Evolutionary conservation across 495 filamentous ascomycete genomes (phyloP).

Genomic region (Trichoderma virens): DNA sequence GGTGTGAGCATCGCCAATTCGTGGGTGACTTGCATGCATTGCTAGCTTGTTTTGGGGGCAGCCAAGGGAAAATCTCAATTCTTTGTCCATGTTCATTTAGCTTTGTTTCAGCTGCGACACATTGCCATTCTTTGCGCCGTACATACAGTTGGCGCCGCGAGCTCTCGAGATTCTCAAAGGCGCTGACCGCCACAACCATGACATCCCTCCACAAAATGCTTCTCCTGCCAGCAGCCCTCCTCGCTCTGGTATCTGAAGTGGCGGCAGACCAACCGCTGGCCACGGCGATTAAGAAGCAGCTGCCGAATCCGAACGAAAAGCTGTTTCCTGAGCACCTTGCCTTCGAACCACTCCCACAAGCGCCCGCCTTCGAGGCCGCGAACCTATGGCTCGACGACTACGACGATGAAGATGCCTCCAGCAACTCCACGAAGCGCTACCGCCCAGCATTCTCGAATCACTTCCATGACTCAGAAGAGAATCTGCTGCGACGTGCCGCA

Average conservation of each 20-base stretch:
- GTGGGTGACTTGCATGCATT: background rate
- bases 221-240: conserved; percentile 29
- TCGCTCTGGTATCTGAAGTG: conserved; percentile 22
- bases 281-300: conserved; percentile 64
- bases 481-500: conserved; percentile 24
- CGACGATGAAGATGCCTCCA: conserved; percentile 14
- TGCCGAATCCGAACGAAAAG: conserved; percentile 72
- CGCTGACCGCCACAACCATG: conserved; percentile 6
- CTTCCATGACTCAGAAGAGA: conserved; percentile 16
- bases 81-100: background rate
- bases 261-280: conserved; percentile 7
- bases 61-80: background rate
- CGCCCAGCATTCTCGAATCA: conserved; percentile 33
- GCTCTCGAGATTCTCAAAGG: background rate
- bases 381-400: conserved; percentile 16
- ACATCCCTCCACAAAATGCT: conserved; percentile 22
- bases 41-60: background rate
- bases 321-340: conserved; percentile 61
- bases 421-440: conserved; percentile 26
- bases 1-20: background rate
- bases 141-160: background rate
- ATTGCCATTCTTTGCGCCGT: background rate
- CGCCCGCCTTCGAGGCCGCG: conserved; percentile 14
- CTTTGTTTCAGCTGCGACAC: background rate
- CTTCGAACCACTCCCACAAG: conserved; percentile 24